Conservation (phyloP, 73 alveolate species). For the Diophrys sp. region DNA sequence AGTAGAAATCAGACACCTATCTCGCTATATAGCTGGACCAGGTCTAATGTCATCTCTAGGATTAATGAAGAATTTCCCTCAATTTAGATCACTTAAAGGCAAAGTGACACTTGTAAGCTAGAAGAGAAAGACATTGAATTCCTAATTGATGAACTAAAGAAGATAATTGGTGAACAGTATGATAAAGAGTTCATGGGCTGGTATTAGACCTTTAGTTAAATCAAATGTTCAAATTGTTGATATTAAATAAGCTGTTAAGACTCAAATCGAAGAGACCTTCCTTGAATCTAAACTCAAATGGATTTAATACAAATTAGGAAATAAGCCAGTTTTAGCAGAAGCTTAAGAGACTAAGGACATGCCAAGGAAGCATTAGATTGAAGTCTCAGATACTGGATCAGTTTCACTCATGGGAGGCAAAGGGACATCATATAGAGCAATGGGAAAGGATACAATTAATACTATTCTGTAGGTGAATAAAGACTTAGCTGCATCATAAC, state of each 20-base stretch:
- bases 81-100: too few relatives aligned
- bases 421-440: conserved; percentile 90
- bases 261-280: background rate
- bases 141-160: conserved; percentile 19
- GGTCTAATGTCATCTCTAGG: too few relatives aligned
- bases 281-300: background rate
- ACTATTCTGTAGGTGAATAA: conserved; percentile 10
- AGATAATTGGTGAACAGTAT: conserved; percentile 43
- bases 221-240: too few relatives aligned
- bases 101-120: conserved; percentile 21
- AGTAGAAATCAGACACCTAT: too few relatives aligned
- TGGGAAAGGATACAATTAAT: conserved; percentile 86
- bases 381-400: conserved; percentile 64
- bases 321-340: background rate
- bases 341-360: conserved; percentile 17
- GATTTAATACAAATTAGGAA: background rate
- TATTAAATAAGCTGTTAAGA: conserved; percentile 13
- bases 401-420: conserved; percentile 92
- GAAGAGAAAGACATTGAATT: conserved; percentile 41
- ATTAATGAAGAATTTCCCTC: too few relatives aligned
- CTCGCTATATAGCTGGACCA: too few relatives aligned
- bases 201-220: conserved; percentile 79
- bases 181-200: conserved; percentile 73
- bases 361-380: conserved; percentile 84
- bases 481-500: background rate